phyloP scores from a whole-genome alignment of 495 filamentous ascomycete genomes.

The Acidomyces sp. region DNA sequence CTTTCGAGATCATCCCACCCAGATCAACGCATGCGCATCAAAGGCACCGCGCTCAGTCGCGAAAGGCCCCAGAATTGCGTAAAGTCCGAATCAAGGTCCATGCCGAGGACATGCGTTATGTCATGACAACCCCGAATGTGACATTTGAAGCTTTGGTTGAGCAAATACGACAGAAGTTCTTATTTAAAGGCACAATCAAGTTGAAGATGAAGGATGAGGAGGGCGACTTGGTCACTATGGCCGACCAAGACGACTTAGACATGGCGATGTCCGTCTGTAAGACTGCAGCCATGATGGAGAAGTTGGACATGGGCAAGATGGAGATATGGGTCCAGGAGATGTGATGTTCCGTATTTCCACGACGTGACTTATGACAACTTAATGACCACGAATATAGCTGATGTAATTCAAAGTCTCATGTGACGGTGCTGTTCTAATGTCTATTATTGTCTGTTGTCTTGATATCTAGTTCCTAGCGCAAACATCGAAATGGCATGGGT shows the following conservation, averaged over 20 bases:
- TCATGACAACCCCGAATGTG: constrained; percentile 66
- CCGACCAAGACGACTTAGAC: constrained; percentile 90
- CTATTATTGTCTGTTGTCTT: too few species aligned
- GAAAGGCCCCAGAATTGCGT: constrained; percentile 33
- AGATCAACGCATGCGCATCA: constrained; percentile 18
- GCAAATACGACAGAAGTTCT: constrained; percentile 74
- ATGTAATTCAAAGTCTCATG: too few species aligned
- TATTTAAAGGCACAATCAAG: constrained; percentile 53
- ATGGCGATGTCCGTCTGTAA: constrained; percentile 59
- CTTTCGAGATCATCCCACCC: constrained; percentile 70
- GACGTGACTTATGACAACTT: too few species aligned
- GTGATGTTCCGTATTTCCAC: too few species aligned
- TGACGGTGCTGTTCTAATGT: too few species aligned
- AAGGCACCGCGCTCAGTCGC: constrained; percentile 23
- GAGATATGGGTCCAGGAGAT: constrained; percentile 46
- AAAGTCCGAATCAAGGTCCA: constrained; percentile 86
- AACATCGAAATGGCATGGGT: too few species aligned
- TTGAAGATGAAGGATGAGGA: constrained; percentile 79
- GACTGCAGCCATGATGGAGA: constrained; percentile 55
- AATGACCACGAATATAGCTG: too few species aligned
- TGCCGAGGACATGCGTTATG: constrained; percentile 81
- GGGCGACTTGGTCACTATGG: constrained; percentile 91
- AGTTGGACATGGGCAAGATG: constrained; percentile 80
- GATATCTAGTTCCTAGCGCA: too few species aligned
- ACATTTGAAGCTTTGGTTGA: constrained; percentile 62